Evolutionary conservation across 2,329 filamentous ascomycete genomes (phyloP).

Genomic region (Trichoderma harzianum): DNA sequence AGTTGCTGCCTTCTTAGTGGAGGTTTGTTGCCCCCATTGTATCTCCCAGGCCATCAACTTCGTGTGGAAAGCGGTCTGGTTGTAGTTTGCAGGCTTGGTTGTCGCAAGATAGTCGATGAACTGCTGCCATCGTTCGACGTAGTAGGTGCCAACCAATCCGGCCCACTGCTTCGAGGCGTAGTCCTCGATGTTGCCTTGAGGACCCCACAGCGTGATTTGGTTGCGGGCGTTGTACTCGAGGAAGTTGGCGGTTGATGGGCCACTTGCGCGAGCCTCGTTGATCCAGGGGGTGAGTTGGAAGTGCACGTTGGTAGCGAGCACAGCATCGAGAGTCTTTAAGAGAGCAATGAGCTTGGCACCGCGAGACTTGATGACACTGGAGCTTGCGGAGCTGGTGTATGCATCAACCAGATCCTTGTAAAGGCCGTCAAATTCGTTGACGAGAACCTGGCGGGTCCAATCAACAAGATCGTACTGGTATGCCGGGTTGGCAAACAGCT

Average conservation of each 20-base stretch:
- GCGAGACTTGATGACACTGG: slow-evolving; percentile 24
- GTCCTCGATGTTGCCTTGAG: slow-evolving; percentile 44
- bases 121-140: slow-evolving; percentile 43
- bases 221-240: slow-evolving; percentile 47
- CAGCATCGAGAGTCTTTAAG: slow-evolving; percentile 37
- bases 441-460: slow-evolving; percentile 46
- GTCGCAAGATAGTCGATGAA: slow-evolving; percentile 40
- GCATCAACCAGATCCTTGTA: slow-evolving; percentile 37
- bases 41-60: slow-evolving; percentile 12
- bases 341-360: slow-evolving; percentile 33
- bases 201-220: slow-evolving; percentile 50
- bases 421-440: slow-evolving; percentile 42
- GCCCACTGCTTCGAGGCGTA: slow-evolving; percentile 49
- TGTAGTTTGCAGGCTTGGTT: slow-evolving; percentile 14
- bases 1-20: background rate
- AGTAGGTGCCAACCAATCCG: slow-evolving; percentile 45
- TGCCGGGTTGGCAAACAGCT: slow-evolving; percentile 39
- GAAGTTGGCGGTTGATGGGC: slow-evolving; percentile 30
- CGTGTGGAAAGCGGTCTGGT: slow-evolving; percentile 17
- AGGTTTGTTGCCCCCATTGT: slow-evolving; percentile 6
- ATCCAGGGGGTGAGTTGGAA: slow-evolving; percentile 44
- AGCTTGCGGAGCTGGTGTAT: slow-evolving; percentile 23
- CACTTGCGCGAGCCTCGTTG: slow-evolving; percentile 34
- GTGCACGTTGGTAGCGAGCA: slow-evolving; percentile 40
- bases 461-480: slow-evolving; percentile 49